These are phyloP conservation scores for Ascochyta fabae DNA, from an alignment of 2,329 filamentous ascomycete genomes.

Conservation along the genomic window DNA sequence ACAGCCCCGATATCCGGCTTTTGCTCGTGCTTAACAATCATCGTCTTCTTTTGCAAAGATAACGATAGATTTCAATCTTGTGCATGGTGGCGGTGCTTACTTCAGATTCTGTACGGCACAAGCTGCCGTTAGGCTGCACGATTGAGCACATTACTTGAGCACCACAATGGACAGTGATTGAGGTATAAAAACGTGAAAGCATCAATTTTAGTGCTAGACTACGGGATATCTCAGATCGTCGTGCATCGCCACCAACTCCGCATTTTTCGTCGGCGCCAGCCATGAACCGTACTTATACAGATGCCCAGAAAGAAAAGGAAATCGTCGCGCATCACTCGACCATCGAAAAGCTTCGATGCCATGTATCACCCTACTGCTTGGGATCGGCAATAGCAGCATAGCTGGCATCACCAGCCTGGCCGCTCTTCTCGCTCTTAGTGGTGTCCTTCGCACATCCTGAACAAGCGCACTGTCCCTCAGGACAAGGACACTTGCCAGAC, in stretches of 20 bases:
- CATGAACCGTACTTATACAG: not conserved
- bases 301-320: conserved; percentile 3
- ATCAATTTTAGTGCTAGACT: conserved; percentile 9
- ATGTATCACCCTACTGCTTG: conserved; percentile 5
- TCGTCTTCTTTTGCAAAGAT: no score
- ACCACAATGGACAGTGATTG: conserved; percentile 7
- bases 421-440: conserved; percentile 24
- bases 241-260: conserved; percentile 11
- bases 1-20: conserved; percentile 7
- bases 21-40: not conserved
- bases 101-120: no score
- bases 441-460: conserved; percentile 53
- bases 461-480: conserved; percentile 56
- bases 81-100: not conserved
- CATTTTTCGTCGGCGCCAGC: not conserved
- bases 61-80: no score
- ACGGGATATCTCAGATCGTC: conserved; percentile 17
- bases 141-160: conserved; percentile 5
- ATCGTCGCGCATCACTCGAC: conserved; percentile 6
- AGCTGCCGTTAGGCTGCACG: not conserved
- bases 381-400: conserved; percentile 22
- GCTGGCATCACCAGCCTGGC: conserved; percentile 1
- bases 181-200: not conserved
- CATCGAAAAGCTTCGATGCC: not conserved
- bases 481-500: conserved; percentile 54